Evolutionary conservation across 805 yeast species (phyloP), one percentile per base, ranked within the genome.

Genomic region (Schwanniomyces sp.): DNA sequence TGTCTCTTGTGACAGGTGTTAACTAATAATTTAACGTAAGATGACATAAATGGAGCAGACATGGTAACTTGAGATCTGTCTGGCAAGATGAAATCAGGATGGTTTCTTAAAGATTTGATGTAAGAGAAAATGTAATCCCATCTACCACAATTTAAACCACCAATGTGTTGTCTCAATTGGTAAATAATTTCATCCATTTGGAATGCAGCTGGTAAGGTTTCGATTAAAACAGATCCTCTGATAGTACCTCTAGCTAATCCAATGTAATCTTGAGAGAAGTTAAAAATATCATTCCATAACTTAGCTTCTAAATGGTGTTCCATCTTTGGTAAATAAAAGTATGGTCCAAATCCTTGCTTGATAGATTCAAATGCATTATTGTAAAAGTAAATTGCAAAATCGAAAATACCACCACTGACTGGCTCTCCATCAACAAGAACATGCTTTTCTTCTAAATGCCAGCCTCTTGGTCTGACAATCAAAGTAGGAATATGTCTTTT

Each of bases 101-200:
- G 80, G 68, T 84, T 85, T 70, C 91, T 80, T 55, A 87, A 77
- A 38, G 87, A 75, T 69, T 87, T 87, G 66, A 87, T 86, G 52
- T 88, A 85, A 34, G 88, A 82, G 72, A 87, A 87, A 68, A 87
- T 86, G 70, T 87, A 87, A 69, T 87, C 95, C 92, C 94, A 87
- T 71, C 95, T 80, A 57, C 95, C 95, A 76, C 94, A 87, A 72
- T 87, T 87, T 67, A 87, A 77, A 47, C 94, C 95, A 8, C 86
- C 79, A 45, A 87, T 84, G 66, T 87, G 95, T 44, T 81, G 83
- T 66, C 90, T 77, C 62, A 87, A 75, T 61, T 87, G 87, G 62
- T 81, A 87, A 58, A 87, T 79, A 55, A 87, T 86, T 69, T 87
- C 95, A 62, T 87, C 91, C 85, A 87, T 82, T 69, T 87, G 94